Evolutionary conservation across 129 eudicot species (phyloP).

Genomic region (Pittosporum tobira): DNA sequence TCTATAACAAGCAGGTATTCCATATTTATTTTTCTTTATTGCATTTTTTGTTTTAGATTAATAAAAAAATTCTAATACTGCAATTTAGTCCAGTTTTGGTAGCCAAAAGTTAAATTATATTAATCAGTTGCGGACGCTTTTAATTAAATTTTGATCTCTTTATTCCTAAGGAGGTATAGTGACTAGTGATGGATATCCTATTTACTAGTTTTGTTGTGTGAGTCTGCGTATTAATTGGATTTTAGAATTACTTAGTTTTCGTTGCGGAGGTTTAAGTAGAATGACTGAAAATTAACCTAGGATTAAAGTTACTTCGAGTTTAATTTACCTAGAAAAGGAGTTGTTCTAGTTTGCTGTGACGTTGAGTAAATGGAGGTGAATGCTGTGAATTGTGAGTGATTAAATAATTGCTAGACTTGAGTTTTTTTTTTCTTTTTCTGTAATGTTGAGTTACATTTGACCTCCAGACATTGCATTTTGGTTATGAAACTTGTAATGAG

Average conservation of each 20-base stretch:
- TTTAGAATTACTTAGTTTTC: neutral
- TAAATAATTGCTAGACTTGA: neutral
- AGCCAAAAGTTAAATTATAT: too few relatives aligned
- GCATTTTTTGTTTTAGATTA: neutral
- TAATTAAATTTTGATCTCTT: too few relatives aligned
- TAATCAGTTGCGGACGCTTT: neutral
- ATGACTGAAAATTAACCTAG: too few relatives aligned
- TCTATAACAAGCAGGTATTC: constrained; percentile 84
- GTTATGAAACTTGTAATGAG: neutral
- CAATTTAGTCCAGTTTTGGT: too few relatives aligned
- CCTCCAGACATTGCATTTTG: neutral
- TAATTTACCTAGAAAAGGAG: too few relatives aligned
- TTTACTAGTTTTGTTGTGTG: neutral
- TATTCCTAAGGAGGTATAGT: neutral
- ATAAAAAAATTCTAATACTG: too few relatives aligned
- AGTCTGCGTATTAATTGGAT: too few relatives aligned
- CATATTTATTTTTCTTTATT: neutral
- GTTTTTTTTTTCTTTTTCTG: neutral
- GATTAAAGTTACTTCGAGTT: too few relatives aligned
- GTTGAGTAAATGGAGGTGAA: neutral
- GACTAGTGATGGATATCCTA: too few relatives aligned
- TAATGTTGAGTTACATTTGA: neutral
- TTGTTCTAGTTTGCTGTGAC: neutral
- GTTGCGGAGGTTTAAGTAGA: too few relatives aligned
- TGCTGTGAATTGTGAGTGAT: neutral